A percentile compares a stretch with the other conserved stretches of the same genome.
phyloP scores from a whole-genome alignment of 495 filamentous ascomycete genomes.

The Bacidia rubella region DNA sequence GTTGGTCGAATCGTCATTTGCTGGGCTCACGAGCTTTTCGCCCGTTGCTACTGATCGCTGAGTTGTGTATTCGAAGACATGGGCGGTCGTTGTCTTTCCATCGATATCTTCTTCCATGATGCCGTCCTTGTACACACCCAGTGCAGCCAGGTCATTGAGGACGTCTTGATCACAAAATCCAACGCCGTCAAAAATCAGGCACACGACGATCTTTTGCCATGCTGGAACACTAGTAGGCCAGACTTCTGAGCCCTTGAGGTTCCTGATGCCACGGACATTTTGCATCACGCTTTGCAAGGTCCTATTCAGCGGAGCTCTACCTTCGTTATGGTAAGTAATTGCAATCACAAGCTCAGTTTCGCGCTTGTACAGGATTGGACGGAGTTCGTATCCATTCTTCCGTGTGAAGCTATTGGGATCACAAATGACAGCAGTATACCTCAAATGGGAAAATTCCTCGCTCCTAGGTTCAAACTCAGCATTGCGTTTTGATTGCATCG shows the following conservation, averaged over 20 bases:
- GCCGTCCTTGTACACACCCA: conserved; percentile 92
- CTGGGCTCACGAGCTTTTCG: conserved; percentile 86
- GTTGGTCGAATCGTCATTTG: conserved; percentile 65
- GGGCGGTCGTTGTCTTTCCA: conserved; percentile 85
- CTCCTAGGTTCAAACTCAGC: conserved; percentile 77
- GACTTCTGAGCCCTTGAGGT: conserved; percentile 93
- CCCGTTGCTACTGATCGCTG: conserved; percentile 87
- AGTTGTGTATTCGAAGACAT: conserved; percentile 97
- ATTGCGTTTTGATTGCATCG: conserved; percentile 81
- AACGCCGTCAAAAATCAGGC: conserved; percentile 90
- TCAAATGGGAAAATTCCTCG: conserved; percentile 95
- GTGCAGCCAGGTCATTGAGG: conserved; percentile 78
- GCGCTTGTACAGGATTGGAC: conserved; percentile 97
- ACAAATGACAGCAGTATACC: conserved; percentile 95
- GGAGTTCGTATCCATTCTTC: conserved; percentile 95
- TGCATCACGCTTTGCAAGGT: conserved; percentile 96
- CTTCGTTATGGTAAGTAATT: conserved; percentile 98
- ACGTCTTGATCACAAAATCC: conserved; percentile 91
- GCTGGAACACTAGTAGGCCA: conserved; percentile 97
- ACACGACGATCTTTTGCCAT: conserved; percentile 98
- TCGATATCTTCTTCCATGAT: conserved; percentile 96
- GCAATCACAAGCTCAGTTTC: conserved; percentile 93
- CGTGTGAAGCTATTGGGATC: conserved; percentile 96
- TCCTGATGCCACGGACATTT: conserved; percentile 93
- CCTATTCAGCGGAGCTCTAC: conserved; percentile 78